These are phyloP conservation scores for Rhododendron henanense DNA, from an alignment of 148 eudicot genomes.

Conservation along the genomic window DNA sequence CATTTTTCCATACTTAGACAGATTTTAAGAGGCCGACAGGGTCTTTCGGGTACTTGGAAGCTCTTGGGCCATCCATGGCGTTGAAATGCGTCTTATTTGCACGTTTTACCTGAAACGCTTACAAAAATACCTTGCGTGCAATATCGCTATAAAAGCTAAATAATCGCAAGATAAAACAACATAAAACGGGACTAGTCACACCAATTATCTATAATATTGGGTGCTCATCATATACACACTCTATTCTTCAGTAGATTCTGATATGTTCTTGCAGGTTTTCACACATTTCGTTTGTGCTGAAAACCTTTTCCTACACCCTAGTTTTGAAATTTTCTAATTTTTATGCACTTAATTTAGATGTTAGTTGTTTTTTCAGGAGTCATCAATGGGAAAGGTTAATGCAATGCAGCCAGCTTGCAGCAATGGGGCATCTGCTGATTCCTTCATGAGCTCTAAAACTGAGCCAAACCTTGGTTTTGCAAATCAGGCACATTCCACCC, in stretches of 20 bases:
- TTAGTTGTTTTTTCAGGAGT: conserved; percentile 22
- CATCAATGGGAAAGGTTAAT: conserved; percentile 26
- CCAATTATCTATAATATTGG: too few species aligned
- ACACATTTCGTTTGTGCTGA: background rate
- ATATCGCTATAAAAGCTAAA: too few species aligned
- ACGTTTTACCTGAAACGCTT: too few species aligned
- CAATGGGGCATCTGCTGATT: conserved; percentile 50
- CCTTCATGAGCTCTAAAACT: conserved; percentile 42
- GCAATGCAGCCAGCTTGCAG: conserved; percentile 40
- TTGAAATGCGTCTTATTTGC: too few species aligned
- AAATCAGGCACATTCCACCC: conserved; percentile 53
- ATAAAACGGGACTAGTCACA: too few species aligned
- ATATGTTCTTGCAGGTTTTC: background rate
- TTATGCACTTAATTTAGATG: background rate
- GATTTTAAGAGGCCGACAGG: too few species aligned
- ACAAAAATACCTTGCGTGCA: too few species aligned
- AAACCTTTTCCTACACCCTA: background rate
- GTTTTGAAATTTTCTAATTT: background rate
- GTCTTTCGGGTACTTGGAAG: too few species aligned
- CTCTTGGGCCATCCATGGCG: too few species aligned
- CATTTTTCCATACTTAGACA: too few species aligned
- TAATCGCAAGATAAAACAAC: too few species aligned
- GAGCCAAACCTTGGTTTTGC: conserved; percentile 51
- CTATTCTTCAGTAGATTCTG: background rate
- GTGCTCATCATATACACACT: too few species aligned